phyloP scores from a whole-genome alignment of 2,329 filamentous ascomycete genomes.

The Fusarium coffeatum region DNA sequence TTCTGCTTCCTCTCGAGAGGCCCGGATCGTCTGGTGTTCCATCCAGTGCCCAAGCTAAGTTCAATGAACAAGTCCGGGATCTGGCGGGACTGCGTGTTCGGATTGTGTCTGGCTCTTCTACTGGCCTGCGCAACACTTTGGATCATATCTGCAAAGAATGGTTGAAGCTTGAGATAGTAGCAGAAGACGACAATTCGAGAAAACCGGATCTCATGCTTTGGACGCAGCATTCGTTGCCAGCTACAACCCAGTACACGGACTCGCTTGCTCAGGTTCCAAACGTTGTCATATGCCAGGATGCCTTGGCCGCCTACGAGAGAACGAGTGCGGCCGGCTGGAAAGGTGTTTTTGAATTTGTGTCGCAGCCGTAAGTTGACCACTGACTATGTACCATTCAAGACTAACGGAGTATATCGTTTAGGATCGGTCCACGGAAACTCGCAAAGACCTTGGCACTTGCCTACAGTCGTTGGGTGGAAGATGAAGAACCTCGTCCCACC shows the following conservation, averaged over 20 bases:
- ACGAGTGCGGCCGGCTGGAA: background rate
- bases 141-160: background rate
- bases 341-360: constrained; percentile 6
- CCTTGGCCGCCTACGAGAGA: background rate
- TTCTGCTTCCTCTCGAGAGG: background rate
- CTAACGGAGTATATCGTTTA: background rate
- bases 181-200: background rate
- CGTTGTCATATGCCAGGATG: background rate
- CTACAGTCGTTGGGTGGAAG: background rate
- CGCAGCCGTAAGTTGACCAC: constrained; percentile 1
- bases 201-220: constrained; percentile 1
- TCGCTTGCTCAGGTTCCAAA: background rate
- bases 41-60: background rate
- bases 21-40: background rate
- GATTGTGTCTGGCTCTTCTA: background rate
- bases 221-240: background rate
- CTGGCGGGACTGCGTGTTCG: background rate
- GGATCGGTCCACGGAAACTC: background rate
- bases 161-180: background rate
- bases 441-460: background rate
- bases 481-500: background rate
- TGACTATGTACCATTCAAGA: too few species aligned
- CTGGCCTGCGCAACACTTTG: background rate
- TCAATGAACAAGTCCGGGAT: background rate
- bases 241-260: background rate